Base-by-base conservation (phyloP, 139 green algal genomes). In the Coelastrella sp. region DNA sequence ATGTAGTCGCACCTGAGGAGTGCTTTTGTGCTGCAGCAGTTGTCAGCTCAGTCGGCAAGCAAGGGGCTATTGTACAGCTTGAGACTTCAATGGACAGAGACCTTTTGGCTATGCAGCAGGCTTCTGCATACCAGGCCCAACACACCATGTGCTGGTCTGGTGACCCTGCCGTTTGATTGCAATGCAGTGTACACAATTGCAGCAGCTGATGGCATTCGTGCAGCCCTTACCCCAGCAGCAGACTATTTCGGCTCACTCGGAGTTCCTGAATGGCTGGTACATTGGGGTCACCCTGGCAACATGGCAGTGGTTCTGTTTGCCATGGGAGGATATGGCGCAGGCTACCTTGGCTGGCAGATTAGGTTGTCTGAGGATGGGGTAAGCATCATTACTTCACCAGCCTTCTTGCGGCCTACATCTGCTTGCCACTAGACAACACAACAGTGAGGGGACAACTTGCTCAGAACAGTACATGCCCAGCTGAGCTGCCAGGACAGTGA, bases 281-380 rank as follows among this genome's bases (percentile, higher is more conserved):
- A 96, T 58, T 96, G 93, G 92, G 92, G 95, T 14, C 95, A 97
- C 86, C 92, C 95, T 7, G 93, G 92, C 59, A 98, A 98, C 92
- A 98, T 98, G 96, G 87, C 91, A 8, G 93, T 97, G 7, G 92
- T 97, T 15, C 93, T 96, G 76, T 73, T 93, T 14, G 93, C 95
- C 10, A 96, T 97, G 94, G 95, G 94, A 9, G 95, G 94, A 60
- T 97, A 97, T 85, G 96, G 95, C 20, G 90, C 94, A 20, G 88
- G 90, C 9, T 96, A 97, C 85, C 91, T 97, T 49, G 96, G 96
- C 82, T 86, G 81, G 81, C 90, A 95, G 84, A 95, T 97, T 79
- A 91, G 95, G 14, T 15, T 93, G 4, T 92, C 75, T 17, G 89
- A 95, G 17, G 76, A 96, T 63, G 84, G 82, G 27, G 83, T 92